Conservation (phyloP, 768 basidiomycete species). For the Cystoderma amianthinum region DNA sequence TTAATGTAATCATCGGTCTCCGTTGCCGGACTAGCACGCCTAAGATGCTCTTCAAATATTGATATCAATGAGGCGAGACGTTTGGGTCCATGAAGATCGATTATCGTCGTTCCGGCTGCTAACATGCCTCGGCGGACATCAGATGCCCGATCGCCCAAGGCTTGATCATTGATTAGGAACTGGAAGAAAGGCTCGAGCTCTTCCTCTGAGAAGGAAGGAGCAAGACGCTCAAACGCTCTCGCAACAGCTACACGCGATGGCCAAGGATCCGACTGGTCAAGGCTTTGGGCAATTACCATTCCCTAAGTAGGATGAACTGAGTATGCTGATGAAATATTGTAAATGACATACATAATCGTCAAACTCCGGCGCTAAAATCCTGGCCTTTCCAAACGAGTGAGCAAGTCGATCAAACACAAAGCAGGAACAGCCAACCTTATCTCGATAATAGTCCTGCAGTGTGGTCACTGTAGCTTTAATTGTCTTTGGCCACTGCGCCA, state of each 20-base stretch:
- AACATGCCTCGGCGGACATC: conserved; percentile 87
- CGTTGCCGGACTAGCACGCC: conserved; percentile 42
- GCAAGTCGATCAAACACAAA: background rate
- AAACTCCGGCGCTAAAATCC: conserved; percentile 83
- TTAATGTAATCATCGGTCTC: conserved; percentile 85
- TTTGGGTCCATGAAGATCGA: conserved; percentile 76
- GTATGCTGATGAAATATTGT: background rate
- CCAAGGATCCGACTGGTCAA: conserved; percentile 91
- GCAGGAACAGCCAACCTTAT: conserved; percentile 47
- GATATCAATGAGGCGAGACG: conserved; percentile 69
- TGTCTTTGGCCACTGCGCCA: conserved; percentile 62
- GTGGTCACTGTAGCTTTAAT: conserved; percentile 37
- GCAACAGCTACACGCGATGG: conserved; percentile 72
- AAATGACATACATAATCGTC: conserved; percentile 72
- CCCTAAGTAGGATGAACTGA: conserved; percentile 46
- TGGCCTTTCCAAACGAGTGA: conserved; percentile 43
- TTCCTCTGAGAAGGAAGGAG: conserved; percentile 54
- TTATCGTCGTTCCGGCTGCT: conserved; percentile 71
- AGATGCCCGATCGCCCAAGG: conserved; percentile 76
- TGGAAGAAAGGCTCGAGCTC: conserved; percentile 71
- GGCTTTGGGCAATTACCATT: conserved; percentile 82
- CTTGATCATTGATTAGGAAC: conserved; percentile 82
- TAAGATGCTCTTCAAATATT: conserved; percentile 77
- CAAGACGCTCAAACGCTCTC: conserved; percentile 56
- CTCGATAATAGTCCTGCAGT: conserved; percentile 71